Base-by-base conservation (phyloP, 202 grass and related monocot species). In the Bolboschoenoplectus hybrid region DNA sequence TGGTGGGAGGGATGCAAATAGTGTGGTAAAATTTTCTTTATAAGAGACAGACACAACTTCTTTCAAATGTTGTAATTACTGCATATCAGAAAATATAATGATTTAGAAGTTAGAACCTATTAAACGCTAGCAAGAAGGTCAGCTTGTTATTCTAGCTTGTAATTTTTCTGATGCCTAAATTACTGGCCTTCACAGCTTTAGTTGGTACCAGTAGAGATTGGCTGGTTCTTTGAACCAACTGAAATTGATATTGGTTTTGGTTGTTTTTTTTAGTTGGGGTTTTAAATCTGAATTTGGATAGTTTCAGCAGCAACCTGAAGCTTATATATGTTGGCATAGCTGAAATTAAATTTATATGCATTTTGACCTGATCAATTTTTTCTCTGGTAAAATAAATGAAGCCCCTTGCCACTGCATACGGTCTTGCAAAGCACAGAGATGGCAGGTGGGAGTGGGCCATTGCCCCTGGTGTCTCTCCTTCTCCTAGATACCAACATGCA, bases 381-480 rank as follows among this genome's bases (percentile, higher is more conserved):
- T 87, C 10, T 67, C 56, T 55, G 38, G 2, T 74, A 35, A 83
- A 79, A 49, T 87, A 80, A 35, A 62, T 91, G 45, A 87, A 99
- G 97, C 97, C 97, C 11, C 67, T 99, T 26, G 89, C 97, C 83
- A 97, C 92, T 93, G 94, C 97, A 82, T 99, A 97, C 90, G 93
- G 97, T 74, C 97, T 99, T 81, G 97, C 93, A 52, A 99, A 99
- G 86, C 97, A 97, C 87, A 94, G 93, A 88, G 97, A 99, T 91
- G 97, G 97, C 38, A 90, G 93, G 43, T 99, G 97, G 97, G 97
- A 99, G 57, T 99, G 97, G 97, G 97, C 93, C 85, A 99, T 99
- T 82, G 93, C 97, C 67, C 97, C 97, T 81, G 97, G 97, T 80
- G 97, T 99, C 63, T 99, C 97, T 85, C 97, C 97, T 70, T 99